phyloP scores from a whole-genome alignment of 331 rosid genomes.

The Malus hybrid region DNA sequence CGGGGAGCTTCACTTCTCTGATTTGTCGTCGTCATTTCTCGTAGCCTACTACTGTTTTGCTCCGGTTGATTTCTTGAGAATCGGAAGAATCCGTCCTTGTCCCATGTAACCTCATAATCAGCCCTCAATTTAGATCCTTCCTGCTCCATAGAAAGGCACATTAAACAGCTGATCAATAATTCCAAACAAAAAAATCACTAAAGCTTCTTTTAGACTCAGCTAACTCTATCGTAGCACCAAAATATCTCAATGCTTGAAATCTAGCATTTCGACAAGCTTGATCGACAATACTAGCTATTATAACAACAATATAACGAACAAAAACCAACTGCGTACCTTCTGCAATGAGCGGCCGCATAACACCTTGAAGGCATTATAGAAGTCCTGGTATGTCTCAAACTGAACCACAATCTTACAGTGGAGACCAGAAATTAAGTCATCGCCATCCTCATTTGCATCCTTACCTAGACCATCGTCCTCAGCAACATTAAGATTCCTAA shows the following conservation, averaged over 20 bases:
- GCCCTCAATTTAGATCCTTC: conserved; percentile 77
- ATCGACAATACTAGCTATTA: not conserved
- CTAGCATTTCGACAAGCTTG: not conserved
- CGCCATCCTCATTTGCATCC: conserved; percentile 53
- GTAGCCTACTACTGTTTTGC: conserved; percentile 28
- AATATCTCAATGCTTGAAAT: not conserved
- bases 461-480: conserved; percentile 71
- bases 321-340: conserved; percentile 46
- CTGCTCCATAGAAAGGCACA: conserved; percentile 37
- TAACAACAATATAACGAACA: not conserved
- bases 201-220: not conserved
- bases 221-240: not conserved
- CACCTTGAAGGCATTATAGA: conserved; percentile 61
- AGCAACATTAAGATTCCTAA: conserved; percentile 81
- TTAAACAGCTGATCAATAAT: not conserved
- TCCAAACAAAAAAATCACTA: not conserved
- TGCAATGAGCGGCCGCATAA: conserved; percentile 78
- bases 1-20: conserved; percentile 67
- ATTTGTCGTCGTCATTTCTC: conserved; percentile 27
- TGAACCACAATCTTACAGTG: conserved; percentile 89
- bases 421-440: conserved; percentile 65
- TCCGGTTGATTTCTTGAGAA: conserved; percentile 37
- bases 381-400: conserved; percentile 73
- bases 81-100: conserved; percentile 55
- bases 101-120: conserved; percentile 83